Base-by-base conservation (phyloP, 441 rosid species). In the Corymbia citriodora region DNA sequence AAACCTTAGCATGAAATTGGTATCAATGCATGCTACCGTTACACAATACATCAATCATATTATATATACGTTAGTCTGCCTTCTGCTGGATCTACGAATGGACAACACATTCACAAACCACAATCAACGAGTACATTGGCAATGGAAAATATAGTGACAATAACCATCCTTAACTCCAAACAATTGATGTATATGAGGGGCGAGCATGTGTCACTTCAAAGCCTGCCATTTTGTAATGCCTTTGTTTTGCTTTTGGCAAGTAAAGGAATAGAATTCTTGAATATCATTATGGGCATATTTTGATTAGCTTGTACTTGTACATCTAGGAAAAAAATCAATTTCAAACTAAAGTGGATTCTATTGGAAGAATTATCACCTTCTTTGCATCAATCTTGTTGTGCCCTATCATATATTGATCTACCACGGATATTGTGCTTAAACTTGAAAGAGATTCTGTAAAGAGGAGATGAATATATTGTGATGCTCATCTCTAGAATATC, bases 351-450 rank as follows among this genome's bases (percentile, higher is more conserved):
- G 31, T 21, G 16, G 50, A 5, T 63, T 36, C 21, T 19, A 36
- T 40, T 55, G 29, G 50, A 65, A 53, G 88, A 52, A 55, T 59
- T 27, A 27, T 40, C 55, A 96, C 99, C 97, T 96, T 97, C 92
- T 96, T 97, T 59, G 99, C 98, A 92, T 97, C 99, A 31, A 98
- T 93, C 27, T 99, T 96, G 87, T 93, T n/a, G 99, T 96, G 87
- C 99, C 99, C 95, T 98, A 8, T 98, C 98, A 25, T 98, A 98
- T 91, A 96, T 95, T 16, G 99, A 97, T 93, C 99, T 94, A 48
- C 99, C 99, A n/a, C 99, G 96, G 52, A 97, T 98, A 90, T 96
- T 98, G 91, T 98, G 99, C 92, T 97, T 99, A 94, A 97, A 97
- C 94, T 98, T 98, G 55, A 98, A 96, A 16, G 99, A 97, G 89